Conservation (phyloP, 306 rosid genomes). For the Bauhinia variegata region DNA sequence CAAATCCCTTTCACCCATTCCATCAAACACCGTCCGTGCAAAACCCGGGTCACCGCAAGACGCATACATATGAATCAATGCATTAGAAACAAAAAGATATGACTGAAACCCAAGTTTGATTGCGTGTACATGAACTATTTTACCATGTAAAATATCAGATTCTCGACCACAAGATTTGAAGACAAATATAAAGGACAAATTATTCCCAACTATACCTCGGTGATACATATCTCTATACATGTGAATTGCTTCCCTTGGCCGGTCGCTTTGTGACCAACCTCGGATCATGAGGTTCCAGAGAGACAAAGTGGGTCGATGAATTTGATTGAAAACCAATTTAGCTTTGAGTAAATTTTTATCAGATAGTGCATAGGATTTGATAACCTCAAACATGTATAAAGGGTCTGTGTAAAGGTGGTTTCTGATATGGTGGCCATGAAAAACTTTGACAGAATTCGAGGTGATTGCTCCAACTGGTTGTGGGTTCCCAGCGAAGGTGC, state of each 20-base stretch:
- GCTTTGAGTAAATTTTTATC: conserved; percentile 51
- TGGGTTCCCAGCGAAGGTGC: conserved; percentile 18
- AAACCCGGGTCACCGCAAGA: conserved; percentile 46
- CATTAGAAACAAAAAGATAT: conserved; percentile 63
- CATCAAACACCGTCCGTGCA: conserved; percentile 68
- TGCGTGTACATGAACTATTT: conserved; percentile 47
- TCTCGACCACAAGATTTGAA: conserved; percentile 79
- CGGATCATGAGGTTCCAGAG: conserved; percentile 75
- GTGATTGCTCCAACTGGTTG: conserved; percentile 29
- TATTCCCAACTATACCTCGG: conserved; percentile 52
- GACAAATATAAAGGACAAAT: conserved; percentile 61
- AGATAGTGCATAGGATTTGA: conserved; percentile 57
- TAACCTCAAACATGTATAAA: conserved; percentile 51
- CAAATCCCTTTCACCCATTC: conserved; percentile 70
- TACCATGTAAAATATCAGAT: conserved; percentile 42
- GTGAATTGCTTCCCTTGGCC: conserved; percentile 62
- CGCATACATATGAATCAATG: conserved; percentile 60
- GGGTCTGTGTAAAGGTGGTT: conserved; percentile 52
- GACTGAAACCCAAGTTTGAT: conserved; percentile 68
- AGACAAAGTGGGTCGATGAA: conserved; percentile 58
- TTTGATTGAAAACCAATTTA: conserved; percentile 54
- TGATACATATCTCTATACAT: conserved; percentile 51
- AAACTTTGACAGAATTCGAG: conserved; percentile 41
- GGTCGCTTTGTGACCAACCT: conserved; percentile 58
- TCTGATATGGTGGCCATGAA: conserved; percentile 62